phyloP scores from a whole-genome alignment of 305 asterid genomes.

The Solanum aculeatissimum region DNA sequence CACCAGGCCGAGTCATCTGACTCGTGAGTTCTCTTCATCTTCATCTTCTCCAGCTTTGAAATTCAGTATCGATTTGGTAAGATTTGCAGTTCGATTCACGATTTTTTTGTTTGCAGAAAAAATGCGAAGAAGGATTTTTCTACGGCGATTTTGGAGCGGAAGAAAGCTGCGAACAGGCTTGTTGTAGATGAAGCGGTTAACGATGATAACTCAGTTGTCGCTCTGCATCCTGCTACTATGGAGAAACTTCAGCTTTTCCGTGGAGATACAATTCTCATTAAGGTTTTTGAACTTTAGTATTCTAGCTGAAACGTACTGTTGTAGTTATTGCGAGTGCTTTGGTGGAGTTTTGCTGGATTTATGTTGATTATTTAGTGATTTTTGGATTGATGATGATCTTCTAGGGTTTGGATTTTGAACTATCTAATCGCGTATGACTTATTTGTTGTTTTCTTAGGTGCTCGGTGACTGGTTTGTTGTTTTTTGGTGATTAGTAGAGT shows the following conservation, averaged over 20 bases:
- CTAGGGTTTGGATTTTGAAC: not conserved
- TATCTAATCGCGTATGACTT: not conserved
- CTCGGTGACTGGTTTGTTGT: not conserved
- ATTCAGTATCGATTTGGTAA: not conserved
- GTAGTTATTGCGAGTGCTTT: not conserved
- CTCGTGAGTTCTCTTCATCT: conserved; percentile 33
- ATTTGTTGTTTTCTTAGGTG: not conserved
- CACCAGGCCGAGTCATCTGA: conserved; percentile 63
- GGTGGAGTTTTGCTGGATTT: not conserved
- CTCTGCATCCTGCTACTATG: conserved; percentile 69
- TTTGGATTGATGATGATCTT: not conserved
- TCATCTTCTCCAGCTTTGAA: not conserved
- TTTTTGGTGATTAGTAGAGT: not conserved
- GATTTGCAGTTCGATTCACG: not conserved
- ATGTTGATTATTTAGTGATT: not conserved
- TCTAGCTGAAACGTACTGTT: not conserved
- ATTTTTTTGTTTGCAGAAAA: conserved; percentile 23
- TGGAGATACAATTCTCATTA: conserved; percentile 59
- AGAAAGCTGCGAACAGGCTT: conserved; percentile 60
- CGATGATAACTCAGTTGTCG: conserved; percentile 65
- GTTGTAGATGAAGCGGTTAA: conserved; percentile 71
- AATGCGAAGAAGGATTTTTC: conserved; percentile 54
- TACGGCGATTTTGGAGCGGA: conserved; percentile 69
- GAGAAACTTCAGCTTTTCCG: conserved; percentile 77
- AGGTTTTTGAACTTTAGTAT: conserved; percentile 23